Base-by-base conservation (phyloP, 1,284 basidiomycete species). In the Puccinia horiana region DNA sequence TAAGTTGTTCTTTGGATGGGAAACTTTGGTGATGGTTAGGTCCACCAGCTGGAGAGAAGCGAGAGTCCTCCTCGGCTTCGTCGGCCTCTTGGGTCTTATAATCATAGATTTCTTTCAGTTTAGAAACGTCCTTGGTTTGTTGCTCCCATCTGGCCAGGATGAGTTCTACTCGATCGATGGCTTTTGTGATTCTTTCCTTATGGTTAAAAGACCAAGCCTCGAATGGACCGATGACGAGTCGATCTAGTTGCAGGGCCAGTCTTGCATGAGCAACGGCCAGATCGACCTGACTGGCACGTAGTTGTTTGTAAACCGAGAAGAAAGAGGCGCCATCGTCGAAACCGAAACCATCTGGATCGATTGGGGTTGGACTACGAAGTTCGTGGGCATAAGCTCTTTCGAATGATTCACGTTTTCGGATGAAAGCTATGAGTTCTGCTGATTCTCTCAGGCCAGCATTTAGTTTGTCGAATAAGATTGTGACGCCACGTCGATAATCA, bases 281-380 rank as follows among this genome's bases (percentile, higher is more conserved):
- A 18, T 81, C 69, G 29, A 56, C 35, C 32, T 81, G 78, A 42
- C 78, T 81, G 16, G 78, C 73, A n/a, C 69, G 52, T 29, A 81
- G 54, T 49, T 81, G 78, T 35, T 81, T 40, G 69, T 72, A 81
- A 23, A 67, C 78, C 26, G 78, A 81, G 47, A 81, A 47, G 54
- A 81, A 81, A 12, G 78, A 81, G 18, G 78, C 78, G 5, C 78
- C 78, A 37, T 81, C 78, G 49, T 81, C 78, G 14, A 58, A 74
- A 49, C 78, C 78, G 56, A 81, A 81, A 23, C 78, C 78, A 23
- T 72, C 52, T 3, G 78, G 78, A 47, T 81, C 67, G 35, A 81
- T 29, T 44, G 52, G 47, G 35, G 35, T 54, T 16, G 78, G 37
- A 18, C 12, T 29, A 14, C 78, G 49, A 29, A 81, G 67, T 52